Percentiles rank a stretch among this genome's conserved stretches.
These are phyloP conservation scores for Favolaschia claudopus DNA, from an alignment of 768 basidiomycete genomes.

Conservation along the genomic window DNA sequence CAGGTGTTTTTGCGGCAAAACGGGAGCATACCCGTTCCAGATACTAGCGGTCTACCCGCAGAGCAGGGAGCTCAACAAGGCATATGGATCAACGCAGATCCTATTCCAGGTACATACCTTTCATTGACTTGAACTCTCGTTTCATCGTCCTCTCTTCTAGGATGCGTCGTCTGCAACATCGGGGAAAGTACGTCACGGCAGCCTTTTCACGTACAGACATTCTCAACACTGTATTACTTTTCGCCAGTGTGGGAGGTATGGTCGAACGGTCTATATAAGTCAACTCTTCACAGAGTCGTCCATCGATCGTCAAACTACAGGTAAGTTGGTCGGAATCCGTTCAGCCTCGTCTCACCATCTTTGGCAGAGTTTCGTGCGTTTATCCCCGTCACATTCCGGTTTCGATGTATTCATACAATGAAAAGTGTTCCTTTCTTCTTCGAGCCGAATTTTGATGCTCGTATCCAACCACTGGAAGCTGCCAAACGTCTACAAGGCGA, in stretches of 20 bases:
- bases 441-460: constrained; percentile 85
- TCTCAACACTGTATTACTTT: background rate
- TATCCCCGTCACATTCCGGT: background rate
- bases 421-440: constrained; percentile 91
- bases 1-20: constrained; percentile 76
- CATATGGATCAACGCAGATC: constrained; percentile 85
- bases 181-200: constrained; percentile 74
- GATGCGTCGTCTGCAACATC: constrained; percentile 88
- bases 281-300: constrained; percentile 90
- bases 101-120: constrained; percentile 62
- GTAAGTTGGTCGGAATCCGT: constrained; percentile 42
- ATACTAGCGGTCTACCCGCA: constrained; percentile 46
- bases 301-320: constrained; percentile 78
- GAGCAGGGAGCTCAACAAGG: constrained; percentile 68
- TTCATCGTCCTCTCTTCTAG: background rate
- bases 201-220: background rate
- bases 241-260: constrained; percentile 96
- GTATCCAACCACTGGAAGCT: constrained; percentile 69
- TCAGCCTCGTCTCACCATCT: background rate
- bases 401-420: constrained; percentile 5
- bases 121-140: background rate
- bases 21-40: constrained; percentile 36
- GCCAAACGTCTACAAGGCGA: constrained; percentile 54
- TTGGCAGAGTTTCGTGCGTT: constrained; percentile 75
- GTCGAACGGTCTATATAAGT: constrained; percentile 86